These are phyloP conservation scores for Leptomonas seymouri DNA, from an alignment of 208 protist genomes.

Conservation along the genomic window DNA sequence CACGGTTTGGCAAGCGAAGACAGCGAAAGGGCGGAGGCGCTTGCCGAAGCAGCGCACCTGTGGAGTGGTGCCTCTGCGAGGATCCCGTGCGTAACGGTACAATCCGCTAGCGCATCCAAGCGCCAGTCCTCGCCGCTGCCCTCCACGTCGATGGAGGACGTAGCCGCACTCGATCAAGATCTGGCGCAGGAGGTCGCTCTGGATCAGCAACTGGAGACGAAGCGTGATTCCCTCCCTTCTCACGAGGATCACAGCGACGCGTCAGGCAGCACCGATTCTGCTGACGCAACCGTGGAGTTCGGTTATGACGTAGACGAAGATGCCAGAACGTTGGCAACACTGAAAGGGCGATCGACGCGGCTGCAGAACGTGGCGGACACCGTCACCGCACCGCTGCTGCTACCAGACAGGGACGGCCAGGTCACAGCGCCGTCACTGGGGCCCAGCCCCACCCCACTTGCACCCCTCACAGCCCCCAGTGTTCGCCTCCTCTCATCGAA, in stretches of 20 bases:
- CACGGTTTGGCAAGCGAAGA: not conserved
- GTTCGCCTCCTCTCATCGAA: constrained; percentile 11
- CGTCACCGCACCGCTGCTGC: constrained; percentile 14
- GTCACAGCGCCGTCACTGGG: not conserved
- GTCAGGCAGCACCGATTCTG: not conserved
- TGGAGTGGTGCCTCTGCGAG: not conserved
- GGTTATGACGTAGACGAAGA: constrained; percentile 27
- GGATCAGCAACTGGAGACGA: not conserved
- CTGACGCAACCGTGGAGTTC: constrained; percentile 6
- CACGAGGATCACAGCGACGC: not conserved
- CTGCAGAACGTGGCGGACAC: constrained; percentile 23
- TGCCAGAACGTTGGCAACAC: constrained; percentile 1
- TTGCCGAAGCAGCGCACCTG: not conserved
- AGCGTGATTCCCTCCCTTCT: not conserved
- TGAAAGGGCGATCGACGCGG: constrained; percentile 12
- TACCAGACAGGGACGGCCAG: constrained; percentile 29
- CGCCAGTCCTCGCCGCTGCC: not conserved
- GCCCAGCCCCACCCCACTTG: not conserved
- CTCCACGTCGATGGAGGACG: constrained; percentile 6
- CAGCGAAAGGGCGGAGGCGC: not conserved
- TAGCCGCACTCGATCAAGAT: constrained; percentile 16
- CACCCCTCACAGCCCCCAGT: not conserved
- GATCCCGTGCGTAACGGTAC: too few relatives aligned
- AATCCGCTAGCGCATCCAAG: too few relatives aligned
- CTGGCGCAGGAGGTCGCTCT: constrained; percentile 12